phyloP scores from a whole-genome alignment of 2,329 filamentous ascomycete genomes.

The Paraconiothyrium brasiliense region DNA sequence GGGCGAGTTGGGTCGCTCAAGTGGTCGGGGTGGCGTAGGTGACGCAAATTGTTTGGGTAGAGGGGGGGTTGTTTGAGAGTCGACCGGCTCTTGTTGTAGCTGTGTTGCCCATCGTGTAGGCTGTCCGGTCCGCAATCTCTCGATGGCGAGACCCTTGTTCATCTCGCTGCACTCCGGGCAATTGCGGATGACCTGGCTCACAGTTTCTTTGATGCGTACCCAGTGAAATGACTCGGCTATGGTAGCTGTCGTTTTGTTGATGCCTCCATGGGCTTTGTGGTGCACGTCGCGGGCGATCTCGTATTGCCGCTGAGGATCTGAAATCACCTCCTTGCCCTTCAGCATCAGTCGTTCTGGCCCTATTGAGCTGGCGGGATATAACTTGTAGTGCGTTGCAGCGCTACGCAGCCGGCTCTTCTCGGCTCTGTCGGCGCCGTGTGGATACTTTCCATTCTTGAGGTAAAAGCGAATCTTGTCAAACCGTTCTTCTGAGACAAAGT shows the following conservation, averaged over 20 bases:
- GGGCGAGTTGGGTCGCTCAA: conserved; percentile 35
- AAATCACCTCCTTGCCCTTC: conserved; percentile 96
- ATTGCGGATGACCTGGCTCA: conserved; percentile 91
- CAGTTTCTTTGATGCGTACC: conserved; percentile 97
- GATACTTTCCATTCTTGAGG: conserved; percentile 92
- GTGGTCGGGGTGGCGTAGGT: conserved; percentile 22
- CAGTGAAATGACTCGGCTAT: conserved; percentile 97
- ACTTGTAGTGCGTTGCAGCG: conserved; percentile 94
- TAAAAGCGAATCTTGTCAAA: conserved; percentile 99
- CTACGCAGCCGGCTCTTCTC: conserved; percentile 95
- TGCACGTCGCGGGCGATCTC: conserved; percentile 86
- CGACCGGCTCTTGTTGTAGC: conserved; percentile 7
- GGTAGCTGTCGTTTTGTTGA: conserved; percentile 96
- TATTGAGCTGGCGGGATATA: conserved; percentile 63
- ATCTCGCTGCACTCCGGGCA: conserved; percentile 87
- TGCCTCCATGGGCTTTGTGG: conserved; percentile 81
- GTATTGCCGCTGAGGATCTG: conserved; percentile 88
- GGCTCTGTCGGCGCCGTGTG: conserved; percentile 88
- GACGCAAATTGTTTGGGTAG: conserved; percentile 53
- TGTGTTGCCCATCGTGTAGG: conserved; percentile 18
- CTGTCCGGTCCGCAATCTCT: conserved; percentile 3
- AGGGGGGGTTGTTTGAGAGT: conserved; percentile 8
- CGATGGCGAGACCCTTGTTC: conserved; percentile 44
- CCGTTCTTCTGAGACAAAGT: conserved; percentile 90
- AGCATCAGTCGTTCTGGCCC: conserved; percentile 77